Evolutionary conservation across 495 filamentous ascomycete species (phyloP), one percentile per base, ranked within the genome.

Genomic region (Extremus antarcticus): DNA sequence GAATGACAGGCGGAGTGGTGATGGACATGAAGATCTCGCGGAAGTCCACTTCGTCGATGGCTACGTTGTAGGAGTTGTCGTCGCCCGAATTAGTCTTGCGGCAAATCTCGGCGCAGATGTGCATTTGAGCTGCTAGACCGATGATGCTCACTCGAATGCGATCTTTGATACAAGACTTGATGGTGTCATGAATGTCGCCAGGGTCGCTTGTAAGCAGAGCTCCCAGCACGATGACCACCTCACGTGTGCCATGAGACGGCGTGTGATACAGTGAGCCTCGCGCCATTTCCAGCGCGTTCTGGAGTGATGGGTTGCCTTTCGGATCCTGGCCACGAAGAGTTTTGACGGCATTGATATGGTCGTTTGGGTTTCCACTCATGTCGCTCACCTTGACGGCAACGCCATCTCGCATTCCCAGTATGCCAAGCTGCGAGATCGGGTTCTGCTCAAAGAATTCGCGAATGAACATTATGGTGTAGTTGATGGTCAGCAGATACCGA

Each of bases 371-470:
- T 1, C 94, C 94, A 51, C 81, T 85, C 75, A 95, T 85, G 64
- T 94, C 87, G 65, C 83, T 90, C 49, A 98, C 79, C 35, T 87
- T 74, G 9, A 92, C 69, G 8, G 90, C 90, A 16, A 97, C 73
- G 15, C 92, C 92, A 69, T 97, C 94, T 43, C 66, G 81, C 81
- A 95, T 90, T 46, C 86, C 91, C 40, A 98, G 72, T 21, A 97
- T 81, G 15, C 85, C 88, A 38, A 98, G 76, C 65, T 98, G 94
- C 25, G 88, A 92, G 67, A 98, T 97, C n/a, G 92, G 92, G 57
- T 98, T 98, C 68, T 98, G 92, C 68, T 96, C 91, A 66, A 97
- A 98, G 70, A 89, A 98, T 61, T 96, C 94, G 45, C 82, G 78
- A 38, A 96, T 85, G 66, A 95, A 97, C 55, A 87, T 85, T 56